These are phyloP conservation scores for Xylariaceae sp. DNA, from an alignment of 2,329 filamentous ascomycete genomes.

Conservation along the genomic window DNA sequence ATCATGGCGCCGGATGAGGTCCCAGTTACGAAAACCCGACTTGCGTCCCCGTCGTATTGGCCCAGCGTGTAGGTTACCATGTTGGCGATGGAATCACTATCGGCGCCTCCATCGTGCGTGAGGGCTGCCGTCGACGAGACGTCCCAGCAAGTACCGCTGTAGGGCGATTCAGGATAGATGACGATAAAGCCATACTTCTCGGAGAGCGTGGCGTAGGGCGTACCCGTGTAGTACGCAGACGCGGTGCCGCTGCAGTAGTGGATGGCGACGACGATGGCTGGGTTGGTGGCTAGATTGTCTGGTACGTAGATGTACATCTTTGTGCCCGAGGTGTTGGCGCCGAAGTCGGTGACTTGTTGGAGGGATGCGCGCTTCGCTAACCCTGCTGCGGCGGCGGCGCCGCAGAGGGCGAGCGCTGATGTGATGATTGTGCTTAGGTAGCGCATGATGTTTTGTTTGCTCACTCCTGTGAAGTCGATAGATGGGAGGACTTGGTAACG, in stretches of 20 bases:
- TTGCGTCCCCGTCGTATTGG: conserved; percentile 46
- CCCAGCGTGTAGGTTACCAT: conserved; percentile 53
- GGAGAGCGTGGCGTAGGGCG: conserved; percentile 42
- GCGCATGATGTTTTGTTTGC: conserved; percentile 3
- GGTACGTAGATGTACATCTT: conserved; percentile 43
- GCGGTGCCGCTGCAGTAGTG: conserved; percentile 51
- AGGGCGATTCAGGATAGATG: conserved; percentile 51
- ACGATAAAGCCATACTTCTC: conserved; percentile 41
- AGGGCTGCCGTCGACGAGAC: conserved; percentile 42
- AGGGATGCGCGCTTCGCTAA: conserved; percentile 19
- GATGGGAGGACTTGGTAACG: background rate
- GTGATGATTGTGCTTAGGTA: conserved; percentile 7
- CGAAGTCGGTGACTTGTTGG: conserved; percentile 27
- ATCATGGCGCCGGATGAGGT: conserved; percentile 45
- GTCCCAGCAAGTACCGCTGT: conserved; percentile 47
- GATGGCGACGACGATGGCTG: conserved; percentile 46
- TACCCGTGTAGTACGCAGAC: conserved; percentile 41
- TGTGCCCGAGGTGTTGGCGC: conserved; percentile 36
- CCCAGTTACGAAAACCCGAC: conserved; percentile 50
- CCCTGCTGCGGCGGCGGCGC: conserved; percentile 7
- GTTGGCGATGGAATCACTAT: conserved; percentile 51
- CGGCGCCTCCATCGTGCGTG: conserved; percentile 51
- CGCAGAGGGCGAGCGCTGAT: conserved; percentile 15
- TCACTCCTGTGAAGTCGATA: background rate
- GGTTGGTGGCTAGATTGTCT: conserved; percentile 34